Evolutionary conservation across 345 rosid species (phyloP), one percentile per base, ranked within the genome.

Genomic region (Corchorus capsularis): DNA sequence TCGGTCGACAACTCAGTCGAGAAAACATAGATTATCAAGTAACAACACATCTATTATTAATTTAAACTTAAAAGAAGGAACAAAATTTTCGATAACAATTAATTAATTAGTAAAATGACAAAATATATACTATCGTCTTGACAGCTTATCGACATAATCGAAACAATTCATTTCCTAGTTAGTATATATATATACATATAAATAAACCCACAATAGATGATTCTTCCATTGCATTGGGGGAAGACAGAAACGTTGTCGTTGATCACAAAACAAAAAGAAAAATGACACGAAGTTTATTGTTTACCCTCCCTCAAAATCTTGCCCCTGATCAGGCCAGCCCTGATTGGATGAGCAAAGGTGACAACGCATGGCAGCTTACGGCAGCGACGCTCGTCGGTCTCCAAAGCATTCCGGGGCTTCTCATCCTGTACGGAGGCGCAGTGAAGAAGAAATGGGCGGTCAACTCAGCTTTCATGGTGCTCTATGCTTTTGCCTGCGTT

Each of bases 351-450:
- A 85, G 63, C 83, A 85, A 85, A 76, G 85, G 87, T 4, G 87
- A 85, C 85, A 85, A 85, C 71, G 87, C 83, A 13, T 85, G 87
- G 87, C 87, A 85, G 69, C 83, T 85, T 75, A 80, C 81, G 6
- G 75, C 87, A 19, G 85, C 87, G 12, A 85, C 85, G 0, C 80
- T 85, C 8, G 87, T 85, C 12, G 83, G 87, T 17, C 49, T 84
- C 69, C 87, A 84, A 63, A 84, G 85, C 76, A 75, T 84, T 20
- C 85, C 87, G 41, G 87, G 87, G 13, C 80, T 84, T 41, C 76
- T 84, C 4, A 82, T 84, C 71, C 85, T 82, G 16, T 84, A 84
- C 65, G 85, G 87, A 14, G 76, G 87, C 74, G 49, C 69, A 10
- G 87, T 84, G 13, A 84, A 84, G 79, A 84, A 84, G 79, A 84